phyloP scores from a whole-genome alignment of 441 rosid species.

The Mallotus japonicus region DNA sequence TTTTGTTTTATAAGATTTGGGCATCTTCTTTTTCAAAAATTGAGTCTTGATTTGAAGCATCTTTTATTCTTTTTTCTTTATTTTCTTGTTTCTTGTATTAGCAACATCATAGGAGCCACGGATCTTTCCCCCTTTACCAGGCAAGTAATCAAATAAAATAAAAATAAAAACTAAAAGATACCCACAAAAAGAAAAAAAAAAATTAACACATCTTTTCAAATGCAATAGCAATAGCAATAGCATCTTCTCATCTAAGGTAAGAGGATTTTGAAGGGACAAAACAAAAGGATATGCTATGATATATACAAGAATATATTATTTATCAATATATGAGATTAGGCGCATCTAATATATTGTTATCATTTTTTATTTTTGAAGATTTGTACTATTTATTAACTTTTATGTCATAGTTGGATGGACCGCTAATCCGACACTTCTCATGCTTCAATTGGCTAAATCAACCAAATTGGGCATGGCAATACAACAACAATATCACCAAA shows the following conservation, averaged over 20 bases:
- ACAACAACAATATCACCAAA: too few relatives aligned
- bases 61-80: constrained; percentile 9
- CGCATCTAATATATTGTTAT: background rate
- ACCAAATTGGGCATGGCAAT: too few relatives aligned
- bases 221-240: background rate
- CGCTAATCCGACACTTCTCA: constrained; percentile 12
- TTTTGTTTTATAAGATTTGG: constrained; percentile 17
- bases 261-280: background rate
- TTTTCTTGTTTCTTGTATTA: constrained; percentile 17
- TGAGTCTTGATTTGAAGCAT: constrained; percentile 29
- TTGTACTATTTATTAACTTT: too few relatives aligned
- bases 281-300: background rate
- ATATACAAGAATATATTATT: background rate
- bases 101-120: constrained; percentile 9
- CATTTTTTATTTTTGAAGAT: background rate
- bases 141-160: constrained; percentile 18
- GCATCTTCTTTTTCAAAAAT: constrained; percentile 27
- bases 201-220: constrained; percentile 18
- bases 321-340: background rate
- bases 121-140: constrained; percentile 29
- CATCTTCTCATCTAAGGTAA: background rate
- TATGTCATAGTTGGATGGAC: constrained; percentile 8
- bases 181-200: too few relatives aligned
- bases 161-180: background rate
- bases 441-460: background rate